Evolutionary conservation across 768 basidiomycete genomes (phyloP), one percentile per base, ranked within the genome.

Genomic region (Tylopilus felleus): DNA sequence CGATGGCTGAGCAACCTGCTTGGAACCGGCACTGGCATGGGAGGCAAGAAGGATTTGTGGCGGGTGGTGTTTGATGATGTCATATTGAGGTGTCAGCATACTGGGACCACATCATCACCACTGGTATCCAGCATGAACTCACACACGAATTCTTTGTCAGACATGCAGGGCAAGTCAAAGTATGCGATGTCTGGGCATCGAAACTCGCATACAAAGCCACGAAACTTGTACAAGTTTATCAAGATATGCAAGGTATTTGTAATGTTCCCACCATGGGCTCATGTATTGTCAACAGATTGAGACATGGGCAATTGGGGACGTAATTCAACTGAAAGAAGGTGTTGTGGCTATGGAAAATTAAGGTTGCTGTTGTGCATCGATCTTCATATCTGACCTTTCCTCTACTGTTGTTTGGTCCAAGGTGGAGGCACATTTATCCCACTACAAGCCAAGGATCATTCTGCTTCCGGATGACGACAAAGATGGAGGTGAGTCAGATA

Each of bases 51-150:
- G 65, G 96, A 99, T 62, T 65, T 93, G 41, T 99, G 97, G 97
- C 79, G 95, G 51, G 91, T 99, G 2, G 83, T 86, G 13, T 98
- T 99, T 76, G 95, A 94, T 51, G 97, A 99, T 65, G 96, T 99
- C 43, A 86, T 93, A 5, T 73, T 99, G 35, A 82, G 93, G 43
- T 98, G 95, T 68, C 91, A 94, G 63, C 80, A 91, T 50, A 89
- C 86, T 2, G 96, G 97, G 10, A 87, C 87, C 8, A 99, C 97
- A 0, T 88, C 86, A 9, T 67, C 93, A 45, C 91, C 91, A 3
- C 69, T 93, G 55, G 87, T 85, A 9, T 77, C 87, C 9, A 77
- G 80, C 5, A 80, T 83, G 22, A 84, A 79, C 59, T 83, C 84
- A 25, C 75, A 90, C 51, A 81, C 88, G 12, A 89, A 79, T 64